Evolutionary conservation across 805 yeast genomes (phyloP), one percentile per base, ranked within the genome.

Genomic region (Starmerella vaccinii): DNA sequence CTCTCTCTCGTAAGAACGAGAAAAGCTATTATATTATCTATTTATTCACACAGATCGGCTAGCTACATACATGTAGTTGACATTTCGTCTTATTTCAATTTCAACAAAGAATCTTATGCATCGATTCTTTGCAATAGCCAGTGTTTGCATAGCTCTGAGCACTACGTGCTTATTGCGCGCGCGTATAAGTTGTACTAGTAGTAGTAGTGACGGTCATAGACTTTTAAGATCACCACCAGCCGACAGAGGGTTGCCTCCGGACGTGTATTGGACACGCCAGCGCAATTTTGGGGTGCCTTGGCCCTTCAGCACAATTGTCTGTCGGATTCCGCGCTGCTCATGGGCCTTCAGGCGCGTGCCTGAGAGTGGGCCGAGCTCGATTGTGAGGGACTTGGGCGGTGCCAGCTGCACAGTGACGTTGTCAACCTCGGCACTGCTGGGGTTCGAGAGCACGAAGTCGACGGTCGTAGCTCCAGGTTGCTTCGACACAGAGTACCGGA

Each of bases 191-290:
- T n/a, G n/a, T n/a, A n/a, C n/a, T n/a, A n/a, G n/a, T n/a, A n/a
- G n/a, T n/a, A n/a, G n/a, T 9, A 9, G 32, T 9, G 32, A 9
- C 9, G 12, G 10, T 32, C 44, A 55, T 18, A 56, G 16, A 27
- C 49, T 50, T 34, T 45, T 51, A 7, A 68, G 68, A 22, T 80
- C 78, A 7, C 87, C 86, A 13, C 47, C 52, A 24, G 41, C 47
- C 5, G 51, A 24, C 19, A 65, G 66, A 8, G 65, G 63, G 21
- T 64, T 62, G n/a, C 79, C 77, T 48, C 75, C 76, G 9, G 73
- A 62, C 10, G 61, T 58, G 63, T 76, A 85, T 50, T 76, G 76
- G 22, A 76, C 73, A 64, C 81, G 84, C 90, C 89, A 86, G 65
- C 85, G 82, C 52, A 86, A 71, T 65, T 83, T 84, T 57, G 82